These are phyloP conservation scores for Metschnikowia kunwiensis DNA, from an alignment of 805 yeast species.

Conservation along the genomic window DNA sequence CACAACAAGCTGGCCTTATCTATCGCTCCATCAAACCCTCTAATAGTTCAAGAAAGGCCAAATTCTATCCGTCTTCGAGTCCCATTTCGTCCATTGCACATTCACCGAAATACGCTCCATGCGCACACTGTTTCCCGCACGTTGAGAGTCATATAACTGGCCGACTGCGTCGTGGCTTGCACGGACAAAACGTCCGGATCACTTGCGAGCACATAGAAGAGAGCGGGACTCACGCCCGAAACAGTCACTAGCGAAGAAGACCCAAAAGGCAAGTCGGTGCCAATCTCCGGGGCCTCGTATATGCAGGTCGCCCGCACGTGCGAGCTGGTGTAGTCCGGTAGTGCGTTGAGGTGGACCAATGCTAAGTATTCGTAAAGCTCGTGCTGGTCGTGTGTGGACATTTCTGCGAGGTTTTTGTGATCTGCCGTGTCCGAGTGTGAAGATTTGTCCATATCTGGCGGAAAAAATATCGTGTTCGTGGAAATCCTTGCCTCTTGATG, in stretches of 20 bases:
- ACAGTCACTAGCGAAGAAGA: constrained; percentile 1
- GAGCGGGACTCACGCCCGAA: constrained; percentile 5
- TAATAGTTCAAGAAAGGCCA: too few species aligned
- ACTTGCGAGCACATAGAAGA: constrained; percentile 5
- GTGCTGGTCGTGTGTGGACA: neutral
- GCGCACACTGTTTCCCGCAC: neutral
- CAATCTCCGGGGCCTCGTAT: constrained; percentile 9
- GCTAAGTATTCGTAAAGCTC: constrained; percentile 16
- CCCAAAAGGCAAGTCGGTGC: neutral
- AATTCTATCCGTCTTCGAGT: too few species aligned
- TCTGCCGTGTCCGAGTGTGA: neutral
- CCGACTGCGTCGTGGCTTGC: constrained; percentile 9
- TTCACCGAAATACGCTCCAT: too few species aligned
- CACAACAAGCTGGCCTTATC: too few species aligned
- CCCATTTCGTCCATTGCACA: too few species aligned
- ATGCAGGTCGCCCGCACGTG: constrained; percentile 13
- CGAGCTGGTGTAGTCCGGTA: constrained; percentile 10
- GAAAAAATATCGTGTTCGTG: neutral
- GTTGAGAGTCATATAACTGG: constrained; percentile 1
- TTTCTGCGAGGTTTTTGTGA: neutral
- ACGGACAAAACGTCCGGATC: constrained; percentile 7
- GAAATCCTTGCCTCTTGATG: neutral
- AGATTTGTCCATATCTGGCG: neutral
- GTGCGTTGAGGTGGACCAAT: constrained; percentile 15
- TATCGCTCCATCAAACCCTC: too few species aligned